Percentiles rank a stretch among this genome's conserved stretches.
phyloP scores from a whole-genome alignment of 352 stramenopile species.

The Phytophthora lateralis region DNA sequence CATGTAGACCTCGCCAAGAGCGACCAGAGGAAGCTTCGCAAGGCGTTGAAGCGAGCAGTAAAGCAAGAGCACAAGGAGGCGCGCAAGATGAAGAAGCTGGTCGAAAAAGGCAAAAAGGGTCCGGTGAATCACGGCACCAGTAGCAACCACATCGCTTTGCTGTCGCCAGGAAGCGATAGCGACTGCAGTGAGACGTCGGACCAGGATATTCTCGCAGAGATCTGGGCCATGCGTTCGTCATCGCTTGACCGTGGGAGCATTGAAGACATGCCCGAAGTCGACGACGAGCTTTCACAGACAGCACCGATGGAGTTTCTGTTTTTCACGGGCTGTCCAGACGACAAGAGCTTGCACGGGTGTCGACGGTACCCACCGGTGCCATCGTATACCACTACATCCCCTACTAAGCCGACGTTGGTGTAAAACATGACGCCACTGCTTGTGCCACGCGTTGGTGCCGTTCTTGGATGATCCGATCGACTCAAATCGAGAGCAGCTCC shows the following conservation, averaged over 20 bases:
- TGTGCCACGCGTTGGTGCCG: slow-evolving; percentile 34
- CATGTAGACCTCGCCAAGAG: slow-evolving; percentile 19
- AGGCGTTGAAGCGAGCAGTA: slow-evolving; percentile 31
- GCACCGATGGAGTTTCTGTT: slow-evolving; percentile 63
- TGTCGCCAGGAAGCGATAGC: slow-evolving; percentile 11
- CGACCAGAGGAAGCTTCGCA: slow-evolving; percentile 42
- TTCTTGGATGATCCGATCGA: slow-evolving; percentile 5
- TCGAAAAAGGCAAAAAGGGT: slow-evolving; percentile 17
- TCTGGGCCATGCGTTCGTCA: slow-evolving; percentile 23
- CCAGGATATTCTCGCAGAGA: slow-evolving; percentile 28
- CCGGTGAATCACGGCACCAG: slow-evolving; percentile 18
- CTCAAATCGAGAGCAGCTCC: neutral
- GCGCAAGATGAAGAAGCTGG: slow-evolving; percentile 38
- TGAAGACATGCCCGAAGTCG: slow-evolving; percentile 14
- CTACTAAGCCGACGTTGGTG: slow-evolving; percentile 49
- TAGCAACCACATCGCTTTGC: slow-evolving; percentile 16
- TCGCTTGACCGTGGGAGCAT: slow-evolving; percentile 3
- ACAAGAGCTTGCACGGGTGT: slow-evolving; percentile 35
- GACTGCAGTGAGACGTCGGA: slow-evolving; percentile 18
- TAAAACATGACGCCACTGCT: slow-evolving; percentile 51
- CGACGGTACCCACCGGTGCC: slow-evolving; percentile 14
- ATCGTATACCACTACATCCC: slow-evolving; percentile 37
- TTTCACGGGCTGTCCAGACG: slow-evolving; percentile 48
- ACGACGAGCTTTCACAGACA: slow-evolving; percentile 13
- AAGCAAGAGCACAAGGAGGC: slow-evolving; percentile 43